Evolutionary conservation across 495 filamentous ascomycete species (phyloP).

Genomic region (Cenococcum geophilum): DNA sequence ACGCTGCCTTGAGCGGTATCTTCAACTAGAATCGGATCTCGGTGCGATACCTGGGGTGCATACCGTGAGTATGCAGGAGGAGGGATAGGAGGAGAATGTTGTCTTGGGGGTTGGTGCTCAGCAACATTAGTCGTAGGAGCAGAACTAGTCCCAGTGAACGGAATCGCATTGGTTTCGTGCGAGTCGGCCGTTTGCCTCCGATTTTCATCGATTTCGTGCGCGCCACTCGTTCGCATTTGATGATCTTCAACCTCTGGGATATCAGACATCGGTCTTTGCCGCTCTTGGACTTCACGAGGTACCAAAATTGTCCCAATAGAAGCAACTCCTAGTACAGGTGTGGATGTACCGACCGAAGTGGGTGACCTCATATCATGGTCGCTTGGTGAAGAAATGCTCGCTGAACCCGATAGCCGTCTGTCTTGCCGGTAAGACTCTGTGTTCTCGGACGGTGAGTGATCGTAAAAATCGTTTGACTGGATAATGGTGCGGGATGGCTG

Average conservation of each 20-base stretch:
- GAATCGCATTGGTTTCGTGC: neutral
- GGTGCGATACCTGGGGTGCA: neutral
- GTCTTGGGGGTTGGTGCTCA: neutral
- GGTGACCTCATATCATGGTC: slow-evolving; percentile 18
- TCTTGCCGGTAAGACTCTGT: neutral
- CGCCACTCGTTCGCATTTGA: neutral
- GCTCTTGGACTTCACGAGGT: slow-evolving; percentile 15
- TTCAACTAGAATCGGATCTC: neutral
- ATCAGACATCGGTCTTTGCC: neutral
- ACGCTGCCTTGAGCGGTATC: neutral
- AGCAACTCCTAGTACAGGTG: slow-evolving; percentile 26
- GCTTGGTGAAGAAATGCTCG: slow-evolving; percentile 1
- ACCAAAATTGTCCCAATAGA: slow-evolving; percentile 24
- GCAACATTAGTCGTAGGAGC: neutral
- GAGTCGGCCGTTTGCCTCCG: neutral
- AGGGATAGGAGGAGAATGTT: neutral
- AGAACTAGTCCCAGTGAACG: neutral
- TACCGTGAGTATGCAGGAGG: neutral
- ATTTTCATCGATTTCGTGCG: neutral
- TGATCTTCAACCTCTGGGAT: neutral
- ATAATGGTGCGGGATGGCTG: slow-evolving; percentile 31
- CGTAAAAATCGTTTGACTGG: slow-evolving; percentile 34
- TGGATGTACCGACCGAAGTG: slow-evolving; percentile 14
- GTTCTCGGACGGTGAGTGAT: neutral
- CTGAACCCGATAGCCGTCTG: neutral